phyloP scores from a whole-genome alignment of 352 stramenopile genomes.

The Phytophthora aleatoria region DNA sequence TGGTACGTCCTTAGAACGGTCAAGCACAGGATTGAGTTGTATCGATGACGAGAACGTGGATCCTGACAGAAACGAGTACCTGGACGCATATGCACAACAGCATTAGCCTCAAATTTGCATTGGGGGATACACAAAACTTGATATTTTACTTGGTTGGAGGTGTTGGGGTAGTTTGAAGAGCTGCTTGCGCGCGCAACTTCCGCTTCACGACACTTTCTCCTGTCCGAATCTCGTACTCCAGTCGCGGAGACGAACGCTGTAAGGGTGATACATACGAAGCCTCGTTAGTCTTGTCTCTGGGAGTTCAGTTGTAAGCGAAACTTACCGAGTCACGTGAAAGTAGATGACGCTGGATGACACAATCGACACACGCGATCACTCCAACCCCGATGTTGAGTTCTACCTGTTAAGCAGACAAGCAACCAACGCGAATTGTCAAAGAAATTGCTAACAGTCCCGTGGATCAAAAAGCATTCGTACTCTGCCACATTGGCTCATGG shows the following conservation, averaged over 20 bases:
- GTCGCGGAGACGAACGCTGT: constrained; percentile 11
- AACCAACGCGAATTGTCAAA: background rate
- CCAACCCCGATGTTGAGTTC: constrained; percentile 71
- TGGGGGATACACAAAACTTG: background rate
- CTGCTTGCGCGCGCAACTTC: constrained; percentile 32
- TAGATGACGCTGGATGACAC: constrained; percentile 62
- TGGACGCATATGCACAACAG: constrained; percentile 9
- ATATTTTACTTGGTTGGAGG: constrained; percentile 32
- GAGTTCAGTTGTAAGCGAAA: background rate
- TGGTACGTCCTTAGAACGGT: constrained; percentile 23
- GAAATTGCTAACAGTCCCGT: background rate
- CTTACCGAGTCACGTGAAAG: constrained; percentile 50
- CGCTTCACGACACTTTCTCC: constrained; percentile 64
- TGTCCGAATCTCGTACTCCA: constrained; percentile 54
- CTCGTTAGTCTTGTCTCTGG: background rate
- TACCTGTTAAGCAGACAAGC: constrained; percentile 35
- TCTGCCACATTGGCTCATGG: constrained; percentile 52
- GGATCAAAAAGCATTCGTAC: constrained; percentile 29
- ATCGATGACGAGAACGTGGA: constrained; percentile 43
- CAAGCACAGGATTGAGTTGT: constrained; percentile 44
- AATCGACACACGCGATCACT: constrained; percentile 50
- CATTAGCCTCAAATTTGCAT: background rate
- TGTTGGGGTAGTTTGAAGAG: constrained; percentile 13
- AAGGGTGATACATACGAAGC: background rate
- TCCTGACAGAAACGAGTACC: constrained; percentile 49